A percentile compares a stretch with the other conserved stretches of the same genome.
These are phyloP conservation scores for Murraya koenigii DNA, from an alignment of 345 rosid genomes.

Conservation along the genomic window DNA sequence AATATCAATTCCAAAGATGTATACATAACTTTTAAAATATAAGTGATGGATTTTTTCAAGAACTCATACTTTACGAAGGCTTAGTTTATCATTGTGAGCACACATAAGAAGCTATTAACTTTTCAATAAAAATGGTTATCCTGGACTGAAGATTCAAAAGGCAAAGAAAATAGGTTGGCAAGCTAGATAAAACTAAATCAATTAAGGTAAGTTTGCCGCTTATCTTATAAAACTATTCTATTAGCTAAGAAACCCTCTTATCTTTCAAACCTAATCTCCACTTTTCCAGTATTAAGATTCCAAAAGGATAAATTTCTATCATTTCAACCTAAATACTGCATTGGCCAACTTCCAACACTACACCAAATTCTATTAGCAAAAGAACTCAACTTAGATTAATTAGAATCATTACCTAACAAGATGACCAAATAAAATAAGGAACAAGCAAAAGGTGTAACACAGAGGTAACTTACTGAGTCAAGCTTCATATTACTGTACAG, in stretches of 20 bases:
- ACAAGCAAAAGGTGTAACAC: neutral
- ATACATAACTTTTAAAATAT: neutral
- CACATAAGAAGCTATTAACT: neutral
- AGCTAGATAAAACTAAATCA: neutral
- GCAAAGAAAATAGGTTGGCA: neutral
- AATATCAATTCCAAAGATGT: neutral
- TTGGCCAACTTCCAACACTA: neutral
- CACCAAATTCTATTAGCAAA: neutral
- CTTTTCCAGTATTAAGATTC: neutral
- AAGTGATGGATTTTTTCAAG: neutral
- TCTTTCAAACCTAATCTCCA: neutral
- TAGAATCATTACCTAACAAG: neutral
- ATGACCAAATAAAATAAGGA: neutral
- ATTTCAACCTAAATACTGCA: neutral
- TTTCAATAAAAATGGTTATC: neutral
- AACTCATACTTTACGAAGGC: neutral
- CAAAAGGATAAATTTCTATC: neutral
- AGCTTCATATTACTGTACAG: slow-evolving; percentile 49
- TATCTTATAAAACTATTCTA: no score
- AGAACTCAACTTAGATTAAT: neutral
- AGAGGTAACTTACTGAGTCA: slow-evolving; percentile 49
- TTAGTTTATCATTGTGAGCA: neutral
- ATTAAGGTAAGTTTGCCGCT: neutral
- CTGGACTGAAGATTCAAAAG: neutral
- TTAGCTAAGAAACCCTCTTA: no score